Evolutionary conservation across 768 basidiomycete genomes (phyloP), one percentile per base, ranked within the genome.

Genomic region (Phylloporus sp.): DNA sequence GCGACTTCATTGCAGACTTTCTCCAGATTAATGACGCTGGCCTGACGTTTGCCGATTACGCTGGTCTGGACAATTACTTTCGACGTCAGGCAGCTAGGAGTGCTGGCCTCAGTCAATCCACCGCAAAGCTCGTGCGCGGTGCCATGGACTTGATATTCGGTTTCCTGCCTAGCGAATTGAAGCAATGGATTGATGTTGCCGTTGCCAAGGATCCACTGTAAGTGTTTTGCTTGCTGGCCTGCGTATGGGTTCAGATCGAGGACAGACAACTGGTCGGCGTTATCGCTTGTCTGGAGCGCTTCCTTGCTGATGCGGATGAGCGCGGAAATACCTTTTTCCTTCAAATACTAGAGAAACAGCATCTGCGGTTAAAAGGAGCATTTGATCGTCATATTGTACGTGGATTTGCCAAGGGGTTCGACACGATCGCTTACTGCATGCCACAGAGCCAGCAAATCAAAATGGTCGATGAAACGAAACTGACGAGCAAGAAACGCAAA

Each of bases 101-200:
- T 41, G 76, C 75, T 22, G 79, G 81, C 23, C 73, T 94, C 35
- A 81, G 80, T 48, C 75, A 76, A 44, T 68, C 79, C 7, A 92
- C 91, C 22, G 61, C 72, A 48, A 93, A 94, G 69, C 77, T 94
- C 9, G 78, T 93, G 24, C 81, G 90, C 17, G 84, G 84, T 3
- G 90, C 92, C 23, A 81, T 97, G 86, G 95, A 98, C 54, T 69
- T 95, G 42, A 92, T 97, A 42, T 98, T 97, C 64, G 92, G 93
- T 8, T 98, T 95, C 71, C 69, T 98, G 15, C 84, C 86, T 3
- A 72, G 74, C 1, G 93, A 95, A 61, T 47, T 97, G 50, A 90
- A 86, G 65, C 69, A 72, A 20, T 97, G 91, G 91, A 71, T 93
- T 13, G 94, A 98, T 54, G 73, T 65, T 15, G 86, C 87, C 1